Base-by-base conservation (phyloP, 495 filamentous ascomycete species). In the Penicillium chermesinum region DNA sequence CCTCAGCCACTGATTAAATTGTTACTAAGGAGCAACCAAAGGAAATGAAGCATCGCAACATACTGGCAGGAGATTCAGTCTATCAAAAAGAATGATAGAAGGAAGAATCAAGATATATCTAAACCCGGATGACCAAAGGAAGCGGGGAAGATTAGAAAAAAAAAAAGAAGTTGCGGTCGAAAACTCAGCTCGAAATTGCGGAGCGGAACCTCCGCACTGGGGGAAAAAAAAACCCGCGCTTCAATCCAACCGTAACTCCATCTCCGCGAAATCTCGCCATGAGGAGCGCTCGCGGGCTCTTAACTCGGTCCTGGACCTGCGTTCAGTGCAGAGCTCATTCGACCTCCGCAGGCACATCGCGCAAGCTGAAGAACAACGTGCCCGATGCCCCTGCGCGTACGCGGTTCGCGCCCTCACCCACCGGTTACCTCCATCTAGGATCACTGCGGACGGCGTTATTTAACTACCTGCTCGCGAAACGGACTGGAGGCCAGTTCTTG, bases 401-500 rank as follows among this genome's bases (percentile, higher is more conserved):
- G 18, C 85, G 93, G 38, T 98, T 98, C 69, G 93, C 93, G 1
- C 93, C 93, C 13, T 96, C 91, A 2, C 93, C 93, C 2, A 98
- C 93, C 7, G 93, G 93, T 14, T 88, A 89, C 64, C 75, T 97
- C 14, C 93, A 98, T 67, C 77, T 98, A 27, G 93, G 93, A 25
- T 93, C 88, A 8, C 65, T 98, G 41, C 76, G 93, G 49, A 98
- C 93, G 1, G 94, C 94, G 0, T 64, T 98, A 15, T 97, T 84
- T 75, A 97, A 93, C 61, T 97, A 89, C 50, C 73, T 98, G 1
- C 75, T 91, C 22, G 93, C 93, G 10, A 90, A 83, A 63, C 77
- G 82, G 7, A 96, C 93, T 0, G 86, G 86, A 4, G 93, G 93
- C n/a, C 85, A 96, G 67, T 97, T 98, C 55, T 57, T 98, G 3